phyloP scores from a whole-genome alignment of 345 rosid genomes.

The Citrus sinensis region DVS_A1.0 CM039165.1:34823501-34824000 shows the following conservation, averaged over 20 bases:
- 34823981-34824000: conserved; percentile 93
- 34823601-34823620: neutral
- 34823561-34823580: neutral
- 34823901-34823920: neutral
- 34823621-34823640: too few relatives aligned
- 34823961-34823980: conserved; percentile 58
- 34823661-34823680: neutral
- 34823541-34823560: neutral
- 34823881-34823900: neutral
- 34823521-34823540: neutral
- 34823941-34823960: conserved; percentile 33
- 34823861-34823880: neutral
- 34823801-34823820: neutral
- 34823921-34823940: neutral
- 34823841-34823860: neutral
- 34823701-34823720: too few relatives aligned
- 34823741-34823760: neutral
- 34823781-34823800: neutral
- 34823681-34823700: too few relatives aligned
- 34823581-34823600: neutral
- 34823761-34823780: neutral
- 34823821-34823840: neutral
- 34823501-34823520: neutral
- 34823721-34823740: neutral
- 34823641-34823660: too few relatives aligned